Evolutionary conservation across 2,329 filamentous ascomycete species (phyloP).

Genomic region (Sporothrix luriei): DNA sequence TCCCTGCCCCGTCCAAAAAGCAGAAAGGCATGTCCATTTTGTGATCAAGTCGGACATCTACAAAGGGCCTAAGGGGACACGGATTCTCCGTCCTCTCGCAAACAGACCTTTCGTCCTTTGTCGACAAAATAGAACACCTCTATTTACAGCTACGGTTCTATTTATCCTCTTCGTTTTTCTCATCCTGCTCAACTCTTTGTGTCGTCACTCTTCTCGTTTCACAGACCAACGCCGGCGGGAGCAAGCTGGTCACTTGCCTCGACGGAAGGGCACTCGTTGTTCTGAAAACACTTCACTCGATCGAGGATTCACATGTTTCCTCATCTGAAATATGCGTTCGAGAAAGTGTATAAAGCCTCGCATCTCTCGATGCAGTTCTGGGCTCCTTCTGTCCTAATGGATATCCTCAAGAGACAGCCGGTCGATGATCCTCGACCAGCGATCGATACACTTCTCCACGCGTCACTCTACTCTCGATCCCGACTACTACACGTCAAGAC

Average conservation of each 20-base stretch:
- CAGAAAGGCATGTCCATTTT: not conserved
- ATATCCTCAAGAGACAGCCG: slow-evolving; percentile 7
- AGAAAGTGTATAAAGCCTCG: slow-evolving; percentile 21
- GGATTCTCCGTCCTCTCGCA: not conserved
- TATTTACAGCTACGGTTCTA: not conserved
- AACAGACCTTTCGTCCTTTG: not conserved
- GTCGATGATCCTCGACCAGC: not conserved
- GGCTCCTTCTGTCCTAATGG: not conserved
- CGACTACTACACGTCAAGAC: not conserved
- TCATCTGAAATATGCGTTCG: not conserved
- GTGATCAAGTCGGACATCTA: not conserved
- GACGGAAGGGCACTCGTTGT: not conserved
- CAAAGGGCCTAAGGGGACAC: not conserved
- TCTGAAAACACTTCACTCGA: not conserved
- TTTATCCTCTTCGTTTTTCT: not conserved
- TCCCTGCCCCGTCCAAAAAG: not conserved
- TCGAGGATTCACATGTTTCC: not conserved
- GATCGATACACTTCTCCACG: not conserved
- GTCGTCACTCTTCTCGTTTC: not conserved
- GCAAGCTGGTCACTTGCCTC: not conserved
- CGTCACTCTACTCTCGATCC: not conserved
- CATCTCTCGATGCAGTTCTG: not conserved
- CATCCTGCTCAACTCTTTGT: not conserved
- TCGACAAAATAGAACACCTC: not conserved
- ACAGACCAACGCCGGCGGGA: not conserved